phyloP scores from a whole-genome alignment of 768 basidiomycete species.

The Paxillus rubicundulus region DNA sequence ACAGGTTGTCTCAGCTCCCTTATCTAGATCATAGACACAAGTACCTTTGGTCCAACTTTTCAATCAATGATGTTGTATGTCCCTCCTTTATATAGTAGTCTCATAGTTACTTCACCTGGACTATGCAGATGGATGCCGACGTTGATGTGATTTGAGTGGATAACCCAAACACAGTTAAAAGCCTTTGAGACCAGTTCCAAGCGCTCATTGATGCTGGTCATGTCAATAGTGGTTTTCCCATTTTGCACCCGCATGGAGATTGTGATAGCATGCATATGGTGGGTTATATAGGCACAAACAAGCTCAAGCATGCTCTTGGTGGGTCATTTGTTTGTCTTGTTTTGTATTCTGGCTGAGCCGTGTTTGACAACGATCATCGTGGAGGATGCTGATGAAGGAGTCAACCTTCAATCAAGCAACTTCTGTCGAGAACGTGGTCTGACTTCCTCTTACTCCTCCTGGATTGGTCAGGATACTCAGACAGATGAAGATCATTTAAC shows the following conservation, averaged over 20 bases:
- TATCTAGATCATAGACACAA: constrained; percentile 91
- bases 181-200: constrained; percentile 68
- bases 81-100: neutral
- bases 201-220: constrained; percentile 54
- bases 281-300: constrained; percentile 89
- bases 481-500: constrained; percentile 57
- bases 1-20: constrained; percentile 77
- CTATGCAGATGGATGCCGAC: constrained; percentile 57
- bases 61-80: constrained; percentile 77
- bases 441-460: constrained; percentile 61
- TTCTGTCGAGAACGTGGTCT: constrained; percentile 40
- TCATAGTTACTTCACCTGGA: neutral
- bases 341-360: neutral
- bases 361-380: constrained; percentile 63
- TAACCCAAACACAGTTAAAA: constrained; percentile 70
- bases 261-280: constrained; percentile 60
- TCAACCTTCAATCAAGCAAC: constrained; percentile 59
- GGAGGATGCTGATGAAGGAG: constrained; percentile 61
- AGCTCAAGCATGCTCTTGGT: constrained; percentile 92
- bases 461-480: constrained; percentile 38
- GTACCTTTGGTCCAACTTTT: constrained; percentile 78
- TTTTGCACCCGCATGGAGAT: constrained; percentile 53
- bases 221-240: constrained; percentile 85
- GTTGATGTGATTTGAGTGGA: constrained; percentile 74
- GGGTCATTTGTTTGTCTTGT: constrained; percentile 26